Evolutionary conservation across 2,329 filamentous ascomycete species (phyloP).

Genomic region (Lecanoromycetidae sp.): DNA sequence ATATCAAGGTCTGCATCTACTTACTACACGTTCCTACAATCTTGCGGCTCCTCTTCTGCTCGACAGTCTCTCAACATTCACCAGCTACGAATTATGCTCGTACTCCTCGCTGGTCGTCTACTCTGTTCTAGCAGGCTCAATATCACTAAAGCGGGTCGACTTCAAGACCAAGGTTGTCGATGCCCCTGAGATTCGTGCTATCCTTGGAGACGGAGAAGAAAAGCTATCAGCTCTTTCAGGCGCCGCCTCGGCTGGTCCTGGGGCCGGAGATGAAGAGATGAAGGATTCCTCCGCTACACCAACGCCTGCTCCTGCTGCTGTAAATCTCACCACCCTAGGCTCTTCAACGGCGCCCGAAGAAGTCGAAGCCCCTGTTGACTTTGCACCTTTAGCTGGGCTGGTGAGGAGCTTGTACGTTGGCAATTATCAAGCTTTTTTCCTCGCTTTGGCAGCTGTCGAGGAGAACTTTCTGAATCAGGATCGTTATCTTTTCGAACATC

Average conservation of each 20-base stretch:
- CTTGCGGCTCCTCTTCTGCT: conserved; percentile 83
- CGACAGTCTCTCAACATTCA: conserved; percentile 95
- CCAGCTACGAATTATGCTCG: conserved; percentile 94
- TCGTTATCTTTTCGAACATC: conserved; percentile 90
- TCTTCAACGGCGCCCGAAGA: conserved; percentile 53
- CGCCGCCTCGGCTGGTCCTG: conserved; percentile 66
- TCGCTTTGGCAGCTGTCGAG: conserved; percentile 77
- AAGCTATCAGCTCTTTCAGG: conserved; percentile 73
- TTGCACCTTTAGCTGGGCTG: conserved; percentile 72
- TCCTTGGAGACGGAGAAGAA: conserved; percentile 80
- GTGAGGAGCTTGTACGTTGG: conserved; percentile 88
- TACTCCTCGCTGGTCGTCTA: conserved; percentile 94
- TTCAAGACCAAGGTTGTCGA: conserved; percentile 99
- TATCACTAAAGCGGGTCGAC: conserved; percentile 90
- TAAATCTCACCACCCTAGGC: conserved; percentile 81
- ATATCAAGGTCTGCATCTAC: conserved; percentile 86
- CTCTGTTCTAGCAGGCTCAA: conserved; percentile 84
- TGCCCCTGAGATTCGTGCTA: conserved; percentile 94
- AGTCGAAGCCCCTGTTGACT: conserved; percentile 73
- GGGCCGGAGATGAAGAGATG: conserved; percentile 64
- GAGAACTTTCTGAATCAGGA: conserved; percentile 89
- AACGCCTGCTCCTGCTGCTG: conserved; percentile 50
- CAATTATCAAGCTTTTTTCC: conserved; percentile 89
- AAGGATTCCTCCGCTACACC: conserved; percentile 48
- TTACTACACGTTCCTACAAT: conserved; percentile 84